Percentiles rank a stretch among this genome's conserved stretches.
Evolutionary conservation across 805 yeast genomes (phyloP).

Genomic region (Osmozyma mogii): DNA sequence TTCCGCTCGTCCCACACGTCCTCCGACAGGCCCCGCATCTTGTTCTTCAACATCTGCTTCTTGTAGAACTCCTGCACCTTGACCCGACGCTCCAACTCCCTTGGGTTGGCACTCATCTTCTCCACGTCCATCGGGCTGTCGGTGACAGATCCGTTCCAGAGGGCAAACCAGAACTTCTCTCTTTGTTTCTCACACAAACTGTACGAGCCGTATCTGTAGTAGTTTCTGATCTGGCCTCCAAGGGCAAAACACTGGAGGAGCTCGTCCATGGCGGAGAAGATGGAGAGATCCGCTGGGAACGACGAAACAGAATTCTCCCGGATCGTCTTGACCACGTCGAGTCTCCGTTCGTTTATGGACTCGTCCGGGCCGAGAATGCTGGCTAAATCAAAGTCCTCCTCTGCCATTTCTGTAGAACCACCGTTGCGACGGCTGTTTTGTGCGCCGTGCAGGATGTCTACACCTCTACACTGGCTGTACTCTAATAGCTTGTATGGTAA

Average conservation of each 20-base stretch:
- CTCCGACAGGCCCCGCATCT: constrained; percentile 68
- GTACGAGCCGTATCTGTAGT: constrained; percentile 76
- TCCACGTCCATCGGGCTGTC: constrained; percentile 27
- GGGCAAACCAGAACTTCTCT: constrained; percentile 73
- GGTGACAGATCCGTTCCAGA: constrained; percentile 39
- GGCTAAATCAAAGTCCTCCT: too few relatives aligned
- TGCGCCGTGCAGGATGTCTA: neutral
- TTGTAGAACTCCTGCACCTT: constrained; percentile 66
- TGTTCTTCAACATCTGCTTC: constrained; percentile 50
- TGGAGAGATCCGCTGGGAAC: constrained; percentile 28
- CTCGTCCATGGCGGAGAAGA: constrained; percentile 78
- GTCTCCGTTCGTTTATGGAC: too few relatives aligned
- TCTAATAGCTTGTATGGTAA: too few relatives aligned
- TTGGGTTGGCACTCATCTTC: constrained; percentile 22
- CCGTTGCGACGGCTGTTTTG: neutral
- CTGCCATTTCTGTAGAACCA: too few relatives aligned
- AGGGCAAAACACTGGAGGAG: constrained; percentile 77
- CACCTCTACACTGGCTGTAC: neutral
- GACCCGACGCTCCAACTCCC: constrained; percentile 42
- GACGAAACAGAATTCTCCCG: constrained; percentile 5
- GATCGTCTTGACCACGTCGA: neutral
- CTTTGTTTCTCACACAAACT: constrained; percentile 64
- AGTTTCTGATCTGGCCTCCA: constrained; percentile 82
- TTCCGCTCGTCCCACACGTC: constrained; percentile 66
- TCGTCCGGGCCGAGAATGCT: too few relatives aligned